These are phyloP conservation scores for Phytophthora multivora DNA, from an alignment of 352 stramenopile species.

Conservation along the genomic window DNA sequence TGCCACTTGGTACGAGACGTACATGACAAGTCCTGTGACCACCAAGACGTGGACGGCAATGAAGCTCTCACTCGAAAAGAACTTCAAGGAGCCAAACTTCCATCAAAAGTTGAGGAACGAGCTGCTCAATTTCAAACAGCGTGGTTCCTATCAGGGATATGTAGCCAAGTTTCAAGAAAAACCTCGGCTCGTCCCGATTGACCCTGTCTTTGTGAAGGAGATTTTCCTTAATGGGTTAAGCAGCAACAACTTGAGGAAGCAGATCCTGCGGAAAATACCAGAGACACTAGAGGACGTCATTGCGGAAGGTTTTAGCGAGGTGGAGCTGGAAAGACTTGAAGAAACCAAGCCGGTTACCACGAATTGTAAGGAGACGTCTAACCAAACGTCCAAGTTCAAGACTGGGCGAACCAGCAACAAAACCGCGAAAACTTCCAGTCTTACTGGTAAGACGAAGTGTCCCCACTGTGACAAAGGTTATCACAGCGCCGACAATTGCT, in stretches of 20 bases:
- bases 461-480: no score
- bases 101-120: neutral
- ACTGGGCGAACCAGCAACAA: no score
- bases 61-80: neutral
- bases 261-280: neutral
- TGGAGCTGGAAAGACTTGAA: neutral
- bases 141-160: neutral
- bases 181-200: neutral
- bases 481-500: no score
- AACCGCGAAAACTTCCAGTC: no score
- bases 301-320: neutral
- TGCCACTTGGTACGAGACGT: neutral
- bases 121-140: neutral
- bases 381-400: no score
- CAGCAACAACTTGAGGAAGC: neutral
- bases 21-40: neutral
- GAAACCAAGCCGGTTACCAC: neutral
- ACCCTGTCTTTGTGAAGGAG: neutral
- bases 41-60: neutral
- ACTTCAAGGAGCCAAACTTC: neutral
- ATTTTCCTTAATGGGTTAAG: neutral
- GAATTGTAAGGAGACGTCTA: no score
- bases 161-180: neutral
- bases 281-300: neutral
- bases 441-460: no score